Evolutionary conservation across 495 filamentous ascomycete genomes (phyloP).

Genomic region (Mycothermus thermophilus): DNA sequence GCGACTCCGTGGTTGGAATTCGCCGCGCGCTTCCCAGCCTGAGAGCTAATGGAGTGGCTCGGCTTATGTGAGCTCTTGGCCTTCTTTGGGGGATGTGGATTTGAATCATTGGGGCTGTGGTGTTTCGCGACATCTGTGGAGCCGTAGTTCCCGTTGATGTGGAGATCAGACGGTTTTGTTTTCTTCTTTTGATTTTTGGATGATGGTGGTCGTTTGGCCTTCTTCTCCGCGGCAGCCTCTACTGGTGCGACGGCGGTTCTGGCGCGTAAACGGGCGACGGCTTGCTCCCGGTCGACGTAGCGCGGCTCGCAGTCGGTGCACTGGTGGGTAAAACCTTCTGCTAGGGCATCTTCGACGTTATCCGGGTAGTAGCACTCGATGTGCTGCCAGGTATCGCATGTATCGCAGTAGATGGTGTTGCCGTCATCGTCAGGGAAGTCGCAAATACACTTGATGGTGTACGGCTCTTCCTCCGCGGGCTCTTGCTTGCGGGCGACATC

Average conservation of each 20-base stretch:
- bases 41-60: conserved; percentile 54
- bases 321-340: conserved; percentile 53
- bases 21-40: conserved; percentile 39
- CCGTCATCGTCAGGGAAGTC: conserved; percentile 87
- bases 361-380: conserved; percentile 85
- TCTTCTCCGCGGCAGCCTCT: conserved; percentile 42
- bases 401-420: conserved; percentile 90
- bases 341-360: conserved; percentile 53
- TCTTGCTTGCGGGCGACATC: conserved; percentile 41
- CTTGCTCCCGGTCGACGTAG: conserved; percentile 51
- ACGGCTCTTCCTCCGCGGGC: conserved; percentile 64
- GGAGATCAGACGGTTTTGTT: conserved; percentile 36
- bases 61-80: conserved; percentile 61
- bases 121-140: conserved; percentile 24
- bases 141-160: conserved; percentile 34
- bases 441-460: conserved; percentile 97
- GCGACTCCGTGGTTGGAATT: conserved; percentile 36
- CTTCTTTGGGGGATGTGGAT: conserved; percentile 44
- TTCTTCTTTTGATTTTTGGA: conserved; percentile 71
- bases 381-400: conserved; percentile 96
- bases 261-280: conserved; percentile 45
- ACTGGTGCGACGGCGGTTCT: conserved; percentile 36
- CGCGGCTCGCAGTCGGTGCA: conserved; percentile 79
- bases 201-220: conserved; percentile 50
- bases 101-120: conserved; percentile 21